phyloP scores from a whole-genome alignment of 2,329 filamentous ascomycete species.

The Fusarium tricinctum region DNA sequence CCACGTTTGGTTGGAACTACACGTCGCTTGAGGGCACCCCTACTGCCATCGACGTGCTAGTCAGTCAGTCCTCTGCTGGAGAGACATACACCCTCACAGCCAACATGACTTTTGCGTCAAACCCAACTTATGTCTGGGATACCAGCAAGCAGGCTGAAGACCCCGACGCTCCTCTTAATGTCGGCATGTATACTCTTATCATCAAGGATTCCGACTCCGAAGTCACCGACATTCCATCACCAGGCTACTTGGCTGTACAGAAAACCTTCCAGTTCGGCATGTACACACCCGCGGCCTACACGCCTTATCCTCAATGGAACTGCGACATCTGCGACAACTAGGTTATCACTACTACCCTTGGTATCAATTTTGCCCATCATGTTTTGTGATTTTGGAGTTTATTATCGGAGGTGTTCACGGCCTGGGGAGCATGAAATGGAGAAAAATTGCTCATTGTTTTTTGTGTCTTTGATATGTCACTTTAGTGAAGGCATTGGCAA shows the following conservation, averaged over 20 bases:
- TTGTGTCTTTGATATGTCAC: constrained; percentile 37
- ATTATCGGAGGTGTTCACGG: constrained; percentile 30
- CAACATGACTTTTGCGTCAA: constrained; percentile 72
- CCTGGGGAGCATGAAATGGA: constrained; percentile 45
- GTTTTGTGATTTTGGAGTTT: constrained; percentile 34
- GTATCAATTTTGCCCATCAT: constrained; percentile 60
- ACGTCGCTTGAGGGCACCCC: constrained; percentile 71
- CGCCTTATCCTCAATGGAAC: constrained; percentile 64
- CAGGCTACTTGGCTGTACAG: constrained; percentile 69
- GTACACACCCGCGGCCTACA: constrained; percentile 67
- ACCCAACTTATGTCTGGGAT: constrained; percentile 70
- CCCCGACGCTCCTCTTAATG: constrained; percentile 63
- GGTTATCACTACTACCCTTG: constrained; percentile 58
- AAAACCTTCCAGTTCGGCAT: constrained; percentile 69
- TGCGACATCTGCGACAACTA: constrained; percentile 71
- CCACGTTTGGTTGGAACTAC: constrained; percentile 77
- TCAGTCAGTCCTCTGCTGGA: constrained; percentile 66
- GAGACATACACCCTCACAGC: constrained; percentile 72
- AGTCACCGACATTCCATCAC: constrained; percentile 63
- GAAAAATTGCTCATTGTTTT: constrained; percentile 29
- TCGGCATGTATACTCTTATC: constrained; percentile 71
- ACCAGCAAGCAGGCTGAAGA: constrained; percentile 64
- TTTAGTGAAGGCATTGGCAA: constrained; percentile 42
- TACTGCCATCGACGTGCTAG: constrained; percentile 71
- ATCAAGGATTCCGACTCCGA: constrained; percentile 70